Evolutionary conservation across 2,329 filamentous ascomycete genomes (phyloP).

Genomic region (Ceratocystis papillata): DNA sequence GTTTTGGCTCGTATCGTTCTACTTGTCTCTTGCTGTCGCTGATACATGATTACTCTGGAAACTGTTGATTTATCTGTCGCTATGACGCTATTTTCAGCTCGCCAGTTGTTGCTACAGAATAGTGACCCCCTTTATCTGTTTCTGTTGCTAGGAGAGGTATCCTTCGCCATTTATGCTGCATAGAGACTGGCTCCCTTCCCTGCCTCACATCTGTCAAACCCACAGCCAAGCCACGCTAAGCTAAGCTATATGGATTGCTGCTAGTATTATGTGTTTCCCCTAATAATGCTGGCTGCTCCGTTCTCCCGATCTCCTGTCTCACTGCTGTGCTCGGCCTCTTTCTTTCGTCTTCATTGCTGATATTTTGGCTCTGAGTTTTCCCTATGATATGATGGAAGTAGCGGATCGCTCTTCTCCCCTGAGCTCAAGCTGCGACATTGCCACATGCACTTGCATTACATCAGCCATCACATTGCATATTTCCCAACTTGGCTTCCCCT

Average conservation of each 20-base stretch:
- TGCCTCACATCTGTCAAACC: constrained; percentile 4
- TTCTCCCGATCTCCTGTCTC: neutral
- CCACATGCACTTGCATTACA: constrained; percentile 10
- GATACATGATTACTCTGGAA: no score
- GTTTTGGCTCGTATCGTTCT: no score
- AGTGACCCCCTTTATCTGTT: neutral
- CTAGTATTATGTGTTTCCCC: no score
- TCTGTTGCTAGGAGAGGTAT: no score
- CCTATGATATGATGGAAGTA: neutral
- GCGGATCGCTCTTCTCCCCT: neutral
- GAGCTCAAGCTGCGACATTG: neutral
- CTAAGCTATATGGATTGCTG: neutral
- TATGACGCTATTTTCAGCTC: no score
- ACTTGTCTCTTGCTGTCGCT: no score
- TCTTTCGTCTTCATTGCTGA: neutral
- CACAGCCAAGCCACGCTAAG: neutral
- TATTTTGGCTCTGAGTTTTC: neutral
- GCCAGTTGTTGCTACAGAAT: no score
- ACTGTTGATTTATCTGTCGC: no score
- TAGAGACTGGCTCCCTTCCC: neutral
- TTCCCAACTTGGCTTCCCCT: neutral
- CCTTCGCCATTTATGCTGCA: no score
- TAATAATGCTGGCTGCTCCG: neutral
- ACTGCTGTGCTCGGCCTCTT: neutral
- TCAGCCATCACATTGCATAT: neutral